Percentiles rank a stretch among this genome's conserved stretches.
These are phyloP conservation scores for Narthecium ossifragum DNA, from an alignment of 106 monocot species.

Conservation along the genomic window DNA sequence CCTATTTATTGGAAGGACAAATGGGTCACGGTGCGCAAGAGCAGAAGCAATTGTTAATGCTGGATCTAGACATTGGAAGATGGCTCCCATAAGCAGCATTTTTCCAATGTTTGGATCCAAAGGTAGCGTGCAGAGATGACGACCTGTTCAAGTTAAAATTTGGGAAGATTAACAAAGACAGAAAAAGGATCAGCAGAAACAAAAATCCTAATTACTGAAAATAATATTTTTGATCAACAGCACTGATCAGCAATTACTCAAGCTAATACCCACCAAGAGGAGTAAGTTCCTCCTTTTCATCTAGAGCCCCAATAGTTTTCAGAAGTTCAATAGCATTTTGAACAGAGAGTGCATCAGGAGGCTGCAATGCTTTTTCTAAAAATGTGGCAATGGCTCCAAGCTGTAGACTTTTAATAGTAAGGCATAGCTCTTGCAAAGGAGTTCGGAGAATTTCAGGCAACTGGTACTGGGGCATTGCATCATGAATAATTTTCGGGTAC, in stretches of 20 bases:
- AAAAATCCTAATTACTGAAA: neutral
- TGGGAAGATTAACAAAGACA: neutral
- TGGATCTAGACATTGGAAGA: conserved; percentile 94
- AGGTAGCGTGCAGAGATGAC: conserved; percentile 78
- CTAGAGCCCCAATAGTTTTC: conserved; percentile 84
- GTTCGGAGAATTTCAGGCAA: conserved; percentile 98
- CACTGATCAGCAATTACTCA: neutral
- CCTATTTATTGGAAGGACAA: conserved; percentile 87
- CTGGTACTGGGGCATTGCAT: conserved; percentile 86
- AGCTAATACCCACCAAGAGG: conserved; percentile 60
- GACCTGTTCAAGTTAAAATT: conserved; percentile 33
- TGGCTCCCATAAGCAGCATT: conserved; percentile 90
- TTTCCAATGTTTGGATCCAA: conserved; percentile 97
- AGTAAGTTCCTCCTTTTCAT: conserved; percentile 86
- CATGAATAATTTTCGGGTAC: conserved; percentile 89
- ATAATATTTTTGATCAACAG: neutral
- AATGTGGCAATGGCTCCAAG: conserved; percentile 81
- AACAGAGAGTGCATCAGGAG: conserved; percentile 88
- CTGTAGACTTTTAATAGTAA: conserved; percentile 85
- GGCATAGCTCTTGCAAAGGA: conserved; percentile 92
- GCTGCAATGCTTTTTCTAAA: conserved; percentile 83
- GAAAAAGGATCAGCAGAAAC: neutral
- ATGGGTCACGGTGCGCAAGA: conserved; percentile 89
- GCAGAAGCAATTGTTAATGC: conserved; percentile 94
- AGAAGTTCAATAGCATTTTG: conserved; percentile 94